Conservation (phyloP, 1,284 basidiomycete species). For the Apiotrichum akiyoshidainum region DNA sequence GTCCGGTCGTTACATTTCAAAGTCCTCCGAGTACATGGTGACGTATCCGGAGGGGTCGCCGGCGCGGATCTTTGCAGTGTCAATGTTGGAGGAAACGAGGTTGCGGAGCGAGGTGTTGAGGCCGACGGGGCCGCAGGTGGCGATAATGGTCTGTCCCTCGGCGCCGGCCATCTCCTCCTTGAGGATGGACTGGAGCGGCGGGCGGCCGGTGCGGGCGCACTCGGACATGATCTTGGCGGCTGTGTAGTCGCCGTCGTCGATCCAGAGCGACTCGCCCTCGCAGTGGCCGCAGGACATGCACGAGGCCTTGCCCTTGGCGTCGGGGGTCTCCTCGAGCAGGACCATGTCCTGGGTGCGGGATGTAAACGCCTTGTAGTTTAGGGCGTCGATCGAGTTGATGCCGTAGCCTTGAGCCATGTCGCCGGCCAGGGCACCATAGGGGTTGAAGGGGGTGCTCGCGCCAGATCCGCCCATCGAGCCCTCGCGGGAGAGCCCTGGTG, state of each 20-base stretch:
- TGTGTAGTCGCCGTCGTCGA: conserved; percentile 64
- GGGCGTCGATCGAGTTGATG: conserved; percentile 2
- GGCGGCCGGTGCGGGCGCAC: conserved; percentile 67
- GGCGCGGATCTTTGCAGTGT: conserved; percentile 9
- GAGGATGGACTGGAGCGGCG: conserved; percentile 65
- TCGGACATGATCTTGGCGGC: conserved; percentile 70
- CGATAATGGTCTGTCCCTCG: conserved; percentile 62
- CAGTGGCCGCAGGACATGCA: conserved; percentile 8
- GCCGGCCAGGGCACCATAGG: background rate
- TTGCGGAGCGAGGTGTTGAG: conserved; percentile 12
- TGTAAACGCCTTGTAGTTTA: conserved; percentile 11
- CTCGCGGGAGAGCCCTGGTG: too few relatives aligned
- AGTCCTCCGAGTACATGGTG: conserved; percentile 23
- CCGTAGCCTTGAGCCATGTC: background rate
- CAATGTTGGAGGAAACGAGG: conserved; percentile 13
- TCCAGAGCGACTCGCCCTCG: conserved; percentile 47
- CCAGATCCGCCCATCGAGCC: background rate
- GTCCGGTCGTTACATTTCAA: conserved; percentile 13
- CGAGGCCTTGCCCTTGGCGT: conserved; percentile 4
- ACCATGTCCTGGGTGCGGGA: conserved; percentile 19
- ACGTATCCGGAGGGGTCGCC: conserved; percentile 16
- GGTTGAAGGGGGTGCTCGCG: conserved; percentile 8
- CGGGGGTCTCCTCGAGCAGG: conserved; percentile 17
- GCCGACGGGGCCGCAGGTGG: conserved; percentile 30
- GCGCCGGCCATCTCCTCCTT: conserved; percentile 64